A percentile compares a stretch with the other conserved stretches of the same genome.
phyloP scores from a whole-genome alignment of 345 rosid species.

The Chamaenerion angustifolium region DNA sequence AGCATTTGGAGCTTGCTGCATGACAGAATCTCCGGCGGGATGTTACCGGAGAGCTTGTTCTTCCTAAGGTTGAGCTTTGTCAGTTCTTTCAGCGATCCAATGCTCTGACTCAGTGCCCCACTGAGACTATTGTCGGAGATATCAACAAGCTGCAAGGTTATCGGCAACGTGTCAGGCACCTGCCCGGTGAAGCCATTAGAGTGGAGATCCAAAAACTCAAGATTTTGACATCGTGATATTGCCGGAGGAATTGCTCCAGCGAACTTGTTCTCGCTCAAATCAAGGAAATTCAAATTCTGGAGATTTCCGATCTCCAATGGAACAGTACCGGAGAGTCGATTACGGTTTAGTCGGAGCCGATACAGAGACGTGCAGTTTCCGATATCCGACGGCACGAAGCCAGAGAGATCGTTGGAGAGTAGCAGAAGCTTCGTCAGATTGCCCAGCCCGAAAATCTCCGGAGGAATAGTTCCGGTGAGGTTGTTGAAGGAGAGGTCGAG shows the following conservation, averaged over 20 bases:
- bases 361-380: slow-evolving; percentile 67
- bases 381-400: slow-evolving; percentile 63
- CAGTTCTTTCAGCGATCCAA: slow-evolving; percentile 52
- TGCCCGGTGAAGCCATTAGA: slow-evolving; percentile 62
- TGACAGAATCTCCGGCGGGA: slow-evolving; percentile 56
- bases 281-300: slow-evolving; percentile 57
- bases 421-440: slow-evolving; percentile 79
- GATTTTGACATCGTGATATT: slow-evolving; percentile 41
- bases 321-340: slow-evolving; percentile 55
- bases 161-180: slow-evolving; percentile 53
- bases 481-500: slow-evolving; percentile 81
- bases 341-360: slow-evolving; percentile 53
- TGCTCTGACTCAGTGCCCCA: slow-evolving; percentile 41
- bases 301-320: slow-evolving; percentile 65
- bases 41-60: slow-evolving; percentile 51
- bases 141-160: slow-evolving; percentile 51
- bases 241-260: slow-evolving; percentile 52
- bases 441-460: slow-evolving; percentile 39
- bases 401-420: slow-evolving; percentile 65
- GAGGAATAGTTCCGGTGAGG: slow-evolving; percentile 62
- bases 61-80: slow-evolving; percentile 64
- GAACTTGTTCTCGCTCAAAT: slow-evolving; percentile 54
- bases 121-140: slow-evolving; percentile 60
- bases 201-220: slow-evolving; percentile 69
- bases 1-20: slow-evolving; percentile 67